These are phyloP conservation scores for Globisporangium viniferum DNA, from an alignment of 352 stramenopile species.

Conservation along the genomic window DNA sequence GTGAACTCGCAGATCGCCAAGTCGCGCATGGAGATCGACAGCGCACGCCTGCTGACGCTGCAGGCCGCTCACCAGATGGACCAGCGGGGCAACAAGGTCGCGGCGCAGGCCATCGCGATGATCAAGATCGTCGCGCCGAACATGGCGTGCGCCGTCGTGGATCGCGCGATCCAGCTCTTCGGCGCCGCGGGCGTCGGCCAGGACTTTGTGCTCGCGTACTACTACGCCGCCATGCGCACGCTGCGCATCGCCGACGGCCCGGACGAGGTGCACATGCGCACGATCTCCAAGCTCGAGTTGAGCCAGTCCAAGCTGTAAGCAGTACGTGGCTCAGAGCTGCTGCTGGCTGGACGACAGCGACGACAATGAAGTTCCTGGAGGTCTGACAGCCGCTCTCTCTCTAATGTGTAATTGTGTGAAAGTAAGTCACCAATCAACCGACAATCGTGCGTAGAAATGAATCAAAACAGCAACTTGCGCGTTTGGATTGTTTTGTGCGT, in stretches of 20 bases:
- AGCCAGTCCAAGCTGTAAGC: constrained; percentile 46
- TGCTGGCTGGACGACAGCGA: neutral
- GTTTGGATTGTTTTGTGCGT: too few species aligned
- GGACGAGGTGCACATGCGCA: constrained; percentile 96
- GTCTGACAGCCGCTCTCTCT: neutral
- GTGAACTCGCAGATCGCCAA: constrained; percentile 85
- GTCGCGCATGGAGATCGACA: constrained; percentile 79
- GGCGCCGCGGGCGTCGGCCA: constrained; percentile 84
- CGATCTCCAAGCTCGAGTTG: constrained; percentile 92
- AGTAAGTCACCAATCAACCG: neutral
- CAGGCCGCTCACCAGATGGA: constrained; percentile 90
- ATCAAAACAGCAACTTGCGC: too few species aligned
- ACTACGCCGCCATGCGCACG: constrained; percentile 89
- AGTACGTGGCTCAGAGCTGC: neutral
- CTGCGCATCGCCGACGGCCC: constrained; percentile 95
- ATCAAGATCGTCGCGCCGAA: constrained; percentile 96
- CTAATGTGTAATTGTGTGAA: neutral
- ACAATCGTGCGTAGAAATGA: too few species aligned
- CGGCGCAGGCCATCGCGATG: constrained; percentile 92
- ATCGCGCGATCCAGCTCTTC: constrained; percentile 89
- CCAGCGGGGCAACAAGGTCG: constrained; percentile 79
- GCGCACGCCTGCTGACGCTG: constrained; percentile 82
- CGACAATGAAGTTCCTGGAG: neutral
- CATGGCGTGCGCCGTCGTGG: constrained; percentile 84
- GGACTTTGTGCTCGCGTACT: constrained; percentile 92